Evolutionary conservation across 345 rosid species (phyloP), one percentile per base, ranked within the genome.

Genomic region (Ceriops decandra): DNA sequence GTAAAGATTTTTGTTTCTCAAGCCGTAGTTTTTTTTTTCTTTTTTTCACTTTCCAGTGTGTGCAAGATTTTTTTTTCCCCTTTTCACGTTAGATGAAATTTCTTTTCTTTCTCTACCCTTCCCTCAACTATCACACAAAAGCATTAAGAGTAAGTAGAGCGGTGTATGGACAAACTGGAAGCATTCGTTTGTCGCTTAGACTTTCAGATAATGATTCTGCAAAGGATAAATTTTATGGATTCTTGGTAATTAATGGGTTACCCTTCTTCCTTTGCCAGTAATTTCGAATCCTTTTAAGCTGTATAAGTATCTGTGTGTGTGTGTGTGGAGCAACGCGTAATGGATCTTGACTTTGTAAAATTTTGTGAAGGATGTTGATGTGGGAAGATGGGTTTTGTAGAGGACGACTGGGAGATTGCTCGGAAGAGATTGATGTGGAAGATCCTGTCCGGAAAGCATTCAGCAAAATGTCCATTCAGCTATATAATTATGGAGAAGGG

Each of bases 401-500:
- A 76, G 96, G 91, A 76, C 77, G 90, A 77, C 87, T 76, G 53
- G 85, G 87, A 69, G 95, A 95, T 64, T 83, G 96, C 74, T 22
- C 81, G 78, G 97, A 95, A 72, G 93, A 88, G 77, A 87, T 84
- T 56, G 97, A 89, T 60, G 85, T 89, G 68, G 97, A 91, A 77
- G 99, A 91, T 84, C 97, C 90, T 70, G 95, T 95, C 76, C 83
- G 91, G 76, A 91, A 88, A 83, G 89, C 99, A 64, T 95, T 95
- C 96, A 90, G 99, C 99, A 95, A 91, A 84, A 91, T 95, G 97
- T 91, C 99, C 70, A 95, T 95, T 77, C 99, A 95, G 87, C 80
- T 95, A 81, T 95, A 95, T 86, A 95, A 95, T 84, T 95, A 95
- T 86, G 96, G 99, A 95, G 99, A 95, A 95, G 99, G 99, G 99